Base-by-base conservation (phyloP, 768 basidiomycete genomes). In the Gloeophyllum trabeum region DNA sequence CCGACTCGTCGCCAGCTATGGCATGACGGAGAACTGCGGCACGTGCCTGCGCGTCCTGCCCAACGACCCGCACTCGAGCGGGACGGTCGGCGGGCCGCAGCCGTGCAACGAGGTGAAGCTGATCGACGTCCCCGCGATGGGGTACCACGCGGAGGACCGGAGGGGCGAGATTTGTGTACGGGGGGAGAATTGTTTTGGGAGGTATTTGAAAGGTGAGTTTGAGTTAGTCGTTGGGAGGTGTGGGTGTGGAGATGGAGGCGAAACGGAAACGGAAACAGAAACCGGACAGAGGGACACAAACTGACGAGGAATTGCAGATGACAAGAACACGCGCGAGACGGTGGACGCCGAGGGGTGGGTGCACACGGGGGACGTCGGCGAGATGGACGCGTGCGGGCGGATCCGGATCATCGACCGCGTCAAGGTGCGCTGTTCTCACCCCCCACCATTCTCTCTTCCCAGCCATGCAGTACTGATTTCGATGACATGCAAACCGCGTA, bases 331-430 rank as follows among this genome's bases (percentile, higher is more conserved):
- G 0, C 71, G 61, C 43, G 81, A 82, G 43, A 66, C 87, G 2
- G 56, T 98, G 39, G 90, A 92, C 54, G 72, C 73, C 2, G 87
- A 93, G 45, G 93, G 91, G 3, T 99, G 92, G 91, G 55, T 93
- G 43, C 89, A 88, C 60, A 89, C 88, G 3, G 88, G 91, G 28
- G 91, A 93, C 56, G 76, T 98, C 47, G 94, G 74, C 5, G 75
- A 79, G 51, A 70, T 98, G 35, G 96, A 98, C 54, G 55, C 66
- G 1, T 62, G 56, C 35, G 92, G 93, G 10, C 78, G 94, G 20
- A 56, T 98, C 55, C 86, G 73, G 64, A 93, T 99, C 58, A 75
- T 99, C 43, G 96, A 99, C 62, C 77, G 96, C 43, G 78, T 97
- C 58, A 99, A 99, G 74, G 84, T 81, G 26, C 24, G 4, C 7